Percentiles rank a stretch among this genome's conserved stretches.
These are phyloP conservation scores for Graphiopsis chlorocephala DNA, from an alignment of 2,329 filamentous ascomycete species.

Conservation along the genomic window DNA sequence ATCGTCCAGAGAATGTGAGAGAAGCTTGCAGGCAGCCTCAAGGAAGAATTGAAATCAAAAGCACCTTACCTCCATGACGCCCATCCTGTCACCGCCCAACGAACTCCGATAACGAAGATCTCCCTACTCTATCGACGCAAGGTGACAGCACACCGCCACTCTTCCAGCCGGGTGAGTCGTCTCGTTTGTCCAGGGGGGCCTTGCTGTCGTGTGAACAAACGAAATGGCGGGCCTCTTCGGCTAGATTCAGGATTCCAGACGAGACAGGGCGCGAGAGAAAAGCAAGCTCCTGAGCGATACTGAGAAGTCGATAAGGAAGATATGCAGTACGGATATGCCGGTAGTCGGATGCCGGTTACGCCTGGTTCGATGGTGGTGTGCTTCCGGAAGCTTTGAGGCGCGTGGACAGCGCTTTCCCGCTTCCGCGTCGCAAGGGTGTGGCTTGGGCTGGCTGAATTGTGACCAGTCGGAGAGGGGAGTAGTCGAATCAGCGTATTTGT, in stretches of 20 bases:
- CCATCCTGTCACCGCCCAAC: constrained; percentile 15
- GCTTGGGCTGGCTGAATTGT: not conserved
- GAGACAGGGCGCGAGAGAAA: constrained; percentile 13
- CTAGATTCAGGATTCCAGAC: constrained; percentile 2
- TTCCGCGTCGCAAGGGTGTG: constrained; percentile 15
- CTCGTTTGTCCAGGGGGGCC: constrained; percentile 14
- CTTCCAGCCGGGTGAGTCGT: constrained; percentile 5
- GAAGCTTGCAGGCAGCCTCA: not conserved
- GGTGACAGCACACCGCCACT: constrained; percentile 15
- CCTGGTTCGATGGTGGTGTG: constrained; percentile 2
- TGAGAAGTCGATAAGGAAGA: constrained; percentile 13
- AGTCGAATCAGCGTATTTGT: not conserved
- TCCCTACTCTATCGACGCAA: constrained; percentile 14
- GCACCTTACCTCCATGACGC: constrained; percentile 22
- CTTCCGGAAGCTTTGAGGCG: constrained; percentile 11
- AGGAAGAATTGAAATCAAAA: not conserved
- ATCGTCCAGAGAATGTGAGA: not conserved
- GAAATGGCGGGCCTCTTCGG: constrained; percentile 10
- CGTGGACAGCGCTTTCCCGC: constrained; percentile 6
- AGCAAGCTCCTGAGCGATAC: constrained; percentile 12
- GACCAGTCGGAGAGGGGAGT: not conserved
- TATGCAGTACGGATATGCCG: constrained; percentile 11
- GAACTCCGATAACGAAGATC: not conserved
- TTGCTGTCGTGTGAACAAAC: constrained; percentile 12
- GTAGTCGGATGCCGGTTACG: constrained; percentile 12